Conservation (phyloP, 257 asterid species). For the Solanum microdontum region DNA sequence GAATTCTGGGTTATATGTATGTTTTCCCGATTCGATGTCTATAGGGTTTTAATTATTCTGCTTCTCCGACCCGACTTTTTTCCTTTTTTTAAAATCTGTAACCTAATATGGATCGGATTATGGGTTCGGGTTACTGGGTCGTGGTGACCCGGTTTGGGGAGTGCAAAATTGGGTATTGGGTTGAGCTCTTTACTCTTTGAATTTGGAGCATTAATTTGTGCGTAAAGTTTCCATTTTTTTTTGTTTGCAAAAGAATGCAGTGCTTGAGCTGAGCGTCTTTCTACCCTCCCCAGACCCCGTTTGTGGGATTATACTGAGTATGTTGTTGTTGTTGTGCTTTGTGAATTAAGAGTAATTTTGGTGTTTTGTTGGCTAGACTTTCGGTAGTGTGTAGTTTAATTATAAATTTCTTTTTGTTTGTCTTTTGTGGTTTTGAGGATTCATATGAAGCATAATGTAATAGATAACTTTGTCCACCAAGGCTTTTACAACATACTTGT, state of each 20-base stretch:
- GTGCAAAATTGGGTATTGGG: neutral
- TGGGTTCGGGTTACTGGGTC: slow-evolving; percentile 23
- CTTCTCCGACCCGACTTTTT: neutral
- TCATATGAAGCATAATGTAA: neutral
- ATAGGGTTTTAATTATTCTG: neutral
- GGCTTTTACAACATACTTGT: neutral
- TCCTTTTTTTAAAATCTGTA: neutral
- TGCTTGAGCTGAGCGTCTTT: neutral
- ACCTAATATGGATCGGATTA: neutral
- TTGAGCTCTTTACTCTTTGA: neutral
- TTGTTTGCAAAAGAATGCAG: neutral
- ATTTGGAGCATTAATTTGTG: neutral
- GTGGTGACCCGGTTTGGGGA: neutral
- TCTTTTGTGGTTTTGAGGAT: neutral
- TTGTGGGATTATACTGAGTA: neutral
- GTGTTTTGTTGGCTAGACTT: neutral
- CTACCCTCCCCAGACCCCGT: neutral
- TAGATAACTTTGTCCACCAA: neutral
- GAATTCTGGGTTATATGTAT: slow-evolving; percentile 1
- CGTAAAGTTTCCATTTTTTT: neutral
- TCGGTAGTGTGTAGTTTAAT: neutral
- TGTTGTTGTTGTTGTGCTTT: neutral
- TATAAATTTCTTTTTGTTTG: neutral
- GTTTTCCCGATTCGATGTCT: slow-evolving; percentile 6
- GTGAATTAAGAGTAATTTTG: neutral